These are phyloP conservation scores for Porodaedalea pini DNA, from an alignment of 1,284 basidiomycete species.

Conservation along the genomic window DNA sequence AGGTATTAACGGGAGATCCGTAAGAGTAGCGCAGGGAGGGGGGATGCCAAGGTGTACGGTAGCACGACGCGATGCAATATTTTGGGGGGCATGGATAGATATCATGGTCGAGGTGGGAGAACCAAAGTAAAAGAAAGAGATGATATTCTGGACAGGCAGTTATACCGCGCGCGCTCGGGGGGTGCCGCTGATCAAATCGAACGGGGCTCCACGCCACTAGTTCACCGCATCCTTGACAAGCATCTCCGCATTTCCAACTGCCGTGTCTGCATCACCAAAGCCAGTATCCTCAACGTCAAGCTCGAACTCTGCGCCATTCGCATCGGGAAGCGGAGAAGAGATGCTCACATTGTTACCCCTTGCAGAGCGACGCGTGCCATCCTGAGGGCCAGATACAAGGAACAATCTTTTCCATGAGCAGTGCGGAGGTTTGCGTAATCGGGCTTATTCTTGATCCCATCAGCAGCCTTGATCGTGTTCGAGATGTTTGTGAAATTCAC, in stretches of 20 bases:
- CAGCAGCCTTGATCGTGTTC: conserved; percentile 96
- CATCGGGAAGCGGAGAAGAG: conserved; percentile 28
- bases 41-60: background rate
- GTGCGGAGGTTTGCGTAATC: conserved; percentile 82
- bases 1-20: conserved; percentile 21
- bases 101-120: conserved; percentile 2
- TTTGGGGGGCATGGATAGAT: conserved; percentile 1
- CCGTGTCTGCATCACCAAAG: conserved; percentile 28
- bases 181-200: background rate
- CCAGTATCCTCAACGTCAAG: conserved; percentile 25
- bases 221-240: conserved; percentile 23
- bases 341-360: conserved; percentile 34
- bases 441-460: conserved; percentile 82
- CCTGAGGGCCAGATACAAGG: conserved; percentile 78
- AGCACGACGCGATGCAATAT: background rate
- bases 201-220: conserved; percentile 6
- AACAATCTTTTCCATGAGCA: conserved; percentile 92
- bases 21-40: conserved; percentile 6
- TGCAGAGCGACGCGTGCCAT: conserved; percentile 45
- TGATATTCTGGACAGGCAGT: conserved; percentile 35
- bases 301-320: conserved; percentile 27
- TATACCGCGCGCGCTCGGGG: background rate
- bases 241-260: conserved; percentile 23
- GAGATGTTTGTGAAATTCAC: conserved; percentile 92
- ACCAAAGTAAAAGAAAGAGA: conserved; percentile 18